A percentile compares a stretch with the other conserved stretches of the same genome.
Conservation (phyloP, 108 stramenopile species). For the Schizochytrium sp. region DNA sequence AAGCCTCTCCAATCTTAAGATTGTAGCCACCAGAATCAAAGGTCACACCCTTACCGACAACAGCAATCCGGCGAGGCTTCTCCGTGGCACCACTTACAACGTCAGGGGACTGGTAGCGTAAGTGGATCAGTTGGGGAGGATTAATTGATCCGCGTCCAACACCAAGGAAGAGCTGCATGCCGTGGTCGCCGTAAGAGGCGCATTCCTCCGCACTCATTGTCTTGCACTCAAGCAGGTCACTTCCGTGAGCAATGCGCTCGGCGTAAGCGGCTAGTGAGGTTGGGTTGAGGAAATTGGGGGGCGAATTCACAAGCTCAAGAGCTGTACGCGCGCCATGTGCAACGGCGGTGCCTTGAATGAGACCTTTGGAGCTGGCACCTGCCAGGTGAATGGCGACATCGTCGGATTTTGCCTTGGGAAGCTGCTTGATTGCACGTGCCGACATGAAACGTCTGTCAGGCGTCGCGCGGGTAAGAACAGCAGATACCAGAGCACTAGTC, state of each 20-base stretch:
- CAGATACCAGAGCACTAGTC: not conserved
- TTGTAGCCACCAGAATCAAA: slow-evolving; percentile 99
- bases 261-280: slow-evolving; percentile 86
- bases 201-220: slow-evolving; percentile 87
- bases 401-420: not conserved
- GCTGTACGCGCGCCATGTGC: slow-evolving; percentile 72
- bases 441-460: not conserved
- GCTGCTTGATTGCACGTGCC: not conserved
- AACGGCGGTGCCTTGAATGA: slow-evolving; percentile 59
- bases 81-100: slow-evolving; percentile 49
- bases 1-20: slow-evolving; percentile 87
- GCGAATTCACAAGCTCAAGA: slow-evolving; percentile 94
- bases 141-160: slow-evolving; percentile 91
- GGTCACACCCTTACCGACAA: slow-evolving; percentile 93
- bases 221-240: slow-evolving; percentile 81
- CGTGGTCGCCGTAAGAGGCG: slow-evolving; percentile 74
- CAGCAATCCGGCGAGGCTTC: slow-evolving; percentile 81
- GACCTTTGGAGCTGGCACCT: not conserved
- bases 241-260: slow-evolving; percentile 80
- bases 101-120: slow-evolving; percentile 85
- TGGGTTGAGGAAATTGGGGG: slow-evolving; percentile 94
- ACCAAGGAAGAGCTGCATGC: slow-evolving; percentile 93
- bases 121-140: slow-evolving; percentile 95
- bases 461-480: not conserved
- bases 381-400: not conserved